phyloP scores from a whole-genome alignment of 768 basidiomycete species.

The Mycena indigotica region DNA sequence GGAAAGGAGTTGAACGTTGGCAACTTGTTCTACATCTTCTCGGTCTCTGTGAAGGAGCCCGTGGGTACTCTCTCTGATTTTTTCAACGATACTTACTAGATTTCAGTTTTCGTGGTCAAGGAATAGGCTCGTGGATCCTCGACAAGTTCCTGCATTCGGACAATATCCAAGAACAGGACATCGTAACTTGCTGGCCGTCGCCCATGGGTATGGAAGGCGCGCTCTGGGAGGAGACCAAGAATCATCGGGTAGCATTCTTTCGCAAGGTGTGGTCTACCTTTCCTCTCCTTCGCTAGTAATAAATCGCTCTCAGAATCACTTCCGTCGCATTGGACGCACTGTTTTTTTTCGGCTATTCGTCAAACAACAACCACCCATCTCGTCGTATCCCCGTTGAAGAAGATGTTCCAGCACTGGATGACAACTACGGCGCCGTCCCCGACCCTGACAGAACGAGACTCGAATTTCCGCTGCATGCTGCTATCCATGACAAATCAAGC shows the following conservation, averaged over 20 bases:
- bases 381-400: conserved; percentile 8
- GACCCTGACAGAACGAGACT: neutral
- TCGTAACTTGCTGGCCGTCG: conserved; percentile 28
- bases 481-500: conserved; percentile 9
- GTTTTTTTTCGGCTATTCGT: conserved; percentile 27
- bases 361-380: conserved; percentile 26
- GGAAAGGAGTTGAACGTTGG: neutral
- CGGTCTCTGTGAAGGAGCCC: neutral
- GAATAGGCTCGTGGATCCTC: conserved; percentile 27
- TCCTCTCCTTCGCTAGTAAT: neutral
- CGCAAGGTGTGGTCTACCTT: conserved; percentile 1
- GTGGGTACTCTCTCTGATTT: neutral
- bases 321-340: conserved; percentile 31
- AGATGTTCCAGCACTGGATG: conserved; percentile 6
- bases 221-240: neutral
- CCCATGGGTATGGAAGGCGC: conserved; percentile 39
- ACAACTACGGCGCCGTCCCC: neutral
- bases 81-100: neutral
- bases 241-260: conserved; percentile 10
- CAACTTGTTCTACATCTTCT: neutral
- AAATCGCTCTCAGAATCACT: conserved; percentile 23
- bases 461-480: conserved; percentile 12
- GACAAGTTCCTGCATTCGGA: conserved; percentile 22
- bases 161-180: conserved; percentile 20
- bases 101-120: conserved; percentile 15